phyloP scores from a whole-genome alignment of 768 basidiomycete genomes.

The Omphalotus guepiniiformis region DNA sequence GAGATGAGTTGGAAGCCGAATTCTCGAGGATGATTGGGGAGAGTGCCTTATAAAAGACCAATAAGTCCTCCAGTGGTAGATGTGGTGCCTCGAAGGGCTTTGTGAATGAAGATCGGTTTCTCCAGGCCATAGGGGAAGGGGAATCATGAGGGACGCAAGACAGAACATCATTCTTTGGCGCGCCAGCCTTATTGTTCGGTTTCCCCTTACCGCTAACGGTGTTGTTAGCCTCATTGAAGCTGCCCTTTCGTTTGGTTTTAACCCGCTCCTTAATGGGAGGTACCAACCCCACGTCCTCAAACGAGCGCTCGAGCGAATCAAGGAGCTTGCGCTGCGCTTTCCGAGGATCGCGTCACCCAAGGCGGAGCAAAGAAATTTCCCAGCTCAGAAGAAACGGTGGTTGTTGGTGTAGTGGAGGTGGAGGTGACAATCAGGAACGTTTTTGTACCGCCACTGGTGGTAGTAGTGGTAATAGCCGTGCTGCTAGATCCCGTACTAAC shows the following conservation, averaged over 20 bases:
- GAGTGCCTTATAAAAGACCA: conserved; percentile 5
- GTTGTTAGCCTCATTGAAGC: background rate
- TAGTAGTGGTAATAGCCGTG: background rate
- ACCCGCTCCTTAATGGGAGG: background rate
- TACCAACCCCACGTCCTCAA: conserved; percentile 6
- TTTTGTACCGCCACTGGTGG: no score
- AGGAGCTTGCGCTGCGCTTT: conserved; percentile 1
- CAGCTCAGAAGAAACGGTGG: no score
- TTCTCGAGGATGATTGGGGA: no score
- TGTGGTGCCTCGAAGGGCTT: background rate
- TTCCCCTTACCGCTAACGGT: no score
- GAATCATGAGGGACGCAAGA: conserved; percentile 2
- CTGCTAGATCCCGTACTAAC: background rate
- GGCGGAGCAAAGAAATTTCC: background rate
- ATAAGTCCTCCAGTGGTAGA: background rate
- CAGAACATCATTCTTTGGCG: conserved; percentile 5
- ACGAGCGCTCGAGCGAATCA: conserved; percentile 4
- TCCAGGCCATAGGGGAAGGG: conserved; percentile 6
- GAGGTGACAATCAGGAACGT: background rate
- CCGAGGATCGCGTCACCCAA: background rate
- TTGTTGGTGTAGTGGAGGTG: background rate
- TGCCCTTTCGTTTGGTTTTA: background rate
- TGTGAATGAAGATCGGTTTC: conserved; percentile 7
- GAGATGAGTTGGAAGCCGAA: no score
- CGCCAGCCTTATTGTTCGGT: background rate